Conservation (phyloP, 768 basidiomycete species). For the Tulasnella sp. region DNA sequence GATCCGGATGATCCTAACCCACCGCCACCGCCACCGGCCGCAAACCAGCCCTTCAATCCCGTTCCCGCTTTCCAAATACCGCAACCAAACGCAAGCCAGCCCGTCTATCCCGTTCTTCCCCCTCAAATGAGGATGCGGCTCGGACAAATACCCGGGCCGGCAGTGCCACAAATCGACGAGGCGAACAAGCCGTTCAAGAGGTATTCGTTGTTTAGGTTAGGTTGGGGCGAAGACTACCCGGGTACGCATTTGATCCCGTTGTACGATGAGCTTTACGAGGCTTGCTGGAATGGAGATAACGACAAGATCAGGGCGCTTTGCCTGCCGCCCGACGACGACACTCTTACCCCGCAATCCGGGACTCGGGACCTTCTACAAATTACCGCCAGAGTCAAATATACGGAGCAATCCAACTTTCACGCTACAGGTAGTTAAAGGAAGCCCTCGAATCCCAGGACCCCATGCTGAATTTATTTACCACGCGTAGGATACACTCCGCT, state of each 20-base stretch:
- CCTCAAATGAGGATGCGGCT: too few species aligned
- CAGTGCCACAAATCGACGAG: background rate
- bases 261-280: slow-evolving; percentile 63
- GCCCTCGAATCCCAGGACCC: too few species aligned
- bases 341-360: background rate
- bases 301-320: slow-evolving; percentile 57
- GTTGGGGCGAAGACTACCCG: background rate
- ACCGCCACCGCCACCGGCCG: slow-evolving; percentile 36
- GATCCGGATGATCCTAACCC: slow-evolving; percentile 34
- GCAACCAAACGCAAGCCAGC: too few species aligned
- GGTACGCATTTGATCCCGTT: slow-evolving; percentile 45
- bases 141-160: too few species aligned
- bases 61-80: background rate
- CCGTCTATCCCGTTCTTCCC: too few species aligned
- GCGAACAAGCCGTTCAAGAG: background rate
- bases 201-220: background rate
- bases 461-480: background rate
- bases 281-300: slow-evolving; percentile 58
- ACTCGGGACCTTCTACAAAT: slow-evolving; percentile 26
- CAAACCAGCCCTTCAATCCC: too few species aligned
- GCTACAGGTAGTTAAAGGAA: background rate
- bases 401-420: slow-evolving; percentile 38
- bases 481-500: slow-evolving; percentile 32
- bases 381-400: background rate
- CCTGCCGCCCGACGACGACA: slow-evolving; percentile 49